Conservation (phyloP, 441 rosid genomes). For the Corymbia citriodora region DNA sequence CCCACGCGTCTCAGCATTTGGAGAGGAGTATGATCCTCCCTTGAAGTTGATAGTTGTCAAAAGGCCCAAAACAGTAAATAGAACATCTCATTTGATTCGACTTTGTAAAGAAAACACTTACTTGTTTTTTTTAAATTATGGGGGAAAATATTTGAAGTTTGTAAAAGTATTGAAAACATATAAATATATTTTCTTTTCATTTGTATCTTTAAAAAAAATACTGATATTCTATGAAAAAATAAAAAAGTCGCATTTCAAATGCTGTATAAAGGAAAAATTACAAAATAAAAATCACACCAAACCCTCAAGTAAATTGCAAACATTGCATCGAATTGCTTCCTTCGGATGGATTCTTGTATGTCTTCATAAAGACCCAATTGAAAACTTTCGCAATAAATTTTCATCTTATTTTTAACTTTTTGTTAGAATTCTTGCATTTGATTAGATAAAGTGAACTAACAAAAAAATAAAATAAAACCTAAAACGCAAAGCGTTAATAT, state of each 20-base stretch:
- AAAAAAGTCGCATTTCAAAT: accelerated
- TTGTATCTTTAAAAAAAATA: background rate
- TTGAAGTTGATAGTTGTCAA: background rate
- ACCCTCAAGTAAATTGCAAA: background rate
- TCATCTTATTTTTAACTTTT: background rate
- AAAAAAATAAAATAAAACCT: background rate
- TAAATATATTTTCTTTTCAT: background rate
- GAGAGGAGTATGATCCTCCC: background rate
- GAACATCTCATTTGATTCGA: background rate
- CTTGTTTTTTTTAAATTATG: accelerated
- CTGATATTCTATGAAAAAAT: background rate
- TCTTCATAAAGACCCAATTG: background rate
- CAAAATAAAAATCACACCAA: background rate
- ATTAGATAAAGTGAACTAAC: background rate
- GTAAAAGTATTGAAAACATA: background rate
- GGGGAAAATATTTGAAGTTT: background rate
- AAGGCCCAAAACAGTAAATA: background rate
- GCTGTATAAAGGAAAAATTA: background rate
- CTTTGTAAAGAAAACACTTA: background rate
- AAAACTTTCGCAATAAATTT: accelerated
- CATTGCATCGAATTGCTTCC: background rate
- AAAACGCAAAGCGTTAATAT: background rate
- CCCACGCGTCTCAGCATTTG: background rate
- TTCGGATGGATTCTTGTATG: background rate
- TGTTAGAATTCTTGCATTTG: background rate